Evolutionary conservation across 1,284 basidiomycete species (phyloP), one percentile per base, ranked within the genome.

Genomic region (Ustilago tritici): DNA sequence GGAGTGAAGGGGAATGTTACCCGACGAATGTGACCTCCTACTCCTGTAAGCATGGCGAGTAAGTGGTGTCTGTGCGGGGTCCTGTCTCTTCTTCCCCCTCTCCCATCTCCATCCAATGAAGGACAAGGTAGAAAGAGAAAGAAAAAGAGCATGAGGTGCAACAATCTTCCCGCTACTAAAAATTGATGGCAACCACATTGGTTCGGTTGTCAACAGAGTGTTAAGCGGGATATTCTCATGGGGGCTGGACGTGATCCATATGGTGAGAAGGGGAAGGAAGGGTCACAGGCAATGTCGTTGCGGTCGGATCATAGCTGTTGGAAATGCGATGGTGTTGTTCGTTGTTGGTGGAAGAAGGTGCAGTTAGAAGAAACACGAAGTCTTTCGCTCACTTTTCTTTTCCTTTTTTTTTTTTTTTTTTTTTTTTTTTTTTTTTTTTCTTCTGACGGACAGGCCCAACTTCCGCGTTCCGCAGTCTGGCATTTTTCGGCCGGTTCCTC

Each of bases 101-200:
- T 38, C 19, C 28, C n/a, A 31, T n/a, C 36, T 35, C 52, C 28
- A 10, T 47, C 28, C 40, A 10, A 49, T 23, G 11, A 28, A 34
- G 35, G 14, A 38, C 4, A 15, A 19, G 46, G 38, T 7, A 17
- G 11, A 43, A 36, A 57, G 43, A 28, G 19, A n/a, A 52, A 41
- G 23, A 35, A 43, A 40, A 23, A 47, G 10, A 60, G 56, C 28
- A 32, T 31, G 52, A 59, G 53, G 64, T 70, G 68, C 47, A 49
- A 61, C 46, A 38, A 41, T 76, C 74, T 76, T 57, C 69, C 74
- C 74, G 74, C 74, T 76, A 76, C 62, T 68, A 76, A 76, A 76
- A 76, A 76, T 76, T 76, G 74, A 76, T 76, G 74, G 74, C 74
- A 76, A 76, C 74, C 74, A 76, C 69, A 76, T 76, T 76, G 68